Percentiles rank a stretch among this genome's conserved stretches.
phyloP scores from a whole-genome alignment of 164 flowering plant species.

The Pachysandra terminalis region DNA sequence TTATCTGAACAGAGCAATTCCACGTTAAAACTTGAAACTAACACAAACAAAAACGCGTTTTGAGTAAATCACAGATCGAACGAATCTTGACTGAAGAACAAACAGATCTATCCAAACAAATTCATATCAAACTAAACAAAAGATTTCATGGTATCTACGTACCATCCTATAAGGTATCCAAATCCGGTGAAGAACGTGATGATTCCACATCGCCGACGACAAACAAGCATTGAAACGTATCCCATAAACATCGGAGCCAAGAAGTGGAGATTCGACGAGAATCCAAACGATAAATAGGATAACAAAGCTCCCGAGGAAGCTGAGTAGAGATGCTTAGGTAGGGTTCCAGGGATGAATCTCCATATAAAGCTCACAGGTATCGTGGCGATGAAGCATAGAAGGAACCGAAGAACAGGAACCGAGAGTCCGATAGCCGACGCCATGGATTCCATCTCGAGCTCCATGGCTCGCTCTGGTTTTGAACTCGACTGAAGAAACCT shows the following conservation, averaged over 20 bases:
- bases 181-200: conserved; percentile 77
- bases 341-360: conserved; percentile 63
- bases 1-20: background rate
- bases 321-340: conserved; percentile 60
- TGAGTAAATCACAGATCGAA: background rate
- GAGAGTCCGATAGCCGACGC: conserved; percentile 33
- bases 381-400: conserved; percentile 47
- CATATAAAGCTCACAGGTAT: conserved; percentile 51
- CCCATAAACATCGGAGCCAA: conserved; percentile 81
- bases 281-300: conserved; percentile 84
- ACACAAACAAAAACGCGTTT: background rate
- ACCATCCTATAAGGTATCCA: conserved; percentile 96
- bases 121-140: background rate
- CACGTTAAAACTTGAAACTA: background rate
- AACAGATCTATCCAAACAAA: background rate
- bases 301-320: conserved; percentile 66
- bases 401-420: conserved; percentile 38
- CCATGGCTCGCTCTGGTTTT: background rate
- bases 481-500: background rate
- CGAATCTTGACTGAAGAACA: background rate
- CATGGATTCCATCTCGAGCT: conserved; percentile 4
- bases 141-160: background rate
- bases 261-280: conserved; percentile 90
- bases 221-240: conserved; percentile 71
- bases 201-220: conserved; percentile 63